Evolutionary conservation across 768 basidiomycete species (phyloP), one percentile per base, ranked within the genome.

Genomic region (Suillus fuscotomentosus): DNA sequence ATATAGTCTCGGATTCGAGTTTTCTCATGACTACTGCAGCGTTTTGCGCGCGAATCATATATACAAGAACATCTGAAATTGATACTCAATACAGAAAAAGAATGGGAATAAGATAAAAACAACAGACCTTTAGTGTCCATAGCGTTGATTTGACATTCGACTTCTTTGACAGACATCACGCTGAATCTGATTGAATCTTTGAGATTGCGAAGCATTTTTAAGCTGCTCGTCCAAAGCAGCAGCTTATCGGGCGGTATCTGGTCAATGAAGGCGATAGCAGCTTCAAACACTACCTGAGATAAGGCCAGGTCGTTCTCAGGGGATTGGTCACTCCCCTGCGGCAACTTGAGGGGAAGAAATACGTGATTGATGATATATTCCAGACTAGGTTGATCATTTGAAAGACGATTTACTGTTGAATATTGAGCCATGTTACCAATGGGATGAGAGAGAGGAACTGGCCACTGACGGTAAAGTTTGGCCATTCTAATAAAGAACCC

Each of bases 41-140:
- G 61, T 86, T 86, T 63, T 86, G 86, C 0, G 78, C 75, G 24
- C 72, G 73, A 39, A 86, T 74, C 5, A 75, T 75, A 50, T 82
- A 73, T n/a, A 73, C 71, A 6, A 80, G 61, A 13, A 75, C 69
- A 60, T 79, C 84, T 85, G 61, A 39, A 42, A 38, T 36, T 45
- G 54, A 42, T 36, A 3, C 2, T 65, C 15, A 67, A 42, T 45
- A 56, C 9, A 42, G 11, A 59, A 15, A 39, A 56, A 14, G 31
- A 1, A 17, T 14, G 14, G 15, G 22, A 45, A n/a, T 31, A 5
- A 55, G 17, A 53, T 9, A 15, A 56, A 45, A 47, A 13, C 9
- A 53, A 4, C 11, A 9, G 17, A 45, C 67, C 75, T 63, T 70
- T 70, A 0, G 55, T 41, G 1, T 31, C 3, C 70, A 78, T 70